Conservation (phyloP, 345 rosid genomes). For the Hibiscus tridactylites region DNA sequence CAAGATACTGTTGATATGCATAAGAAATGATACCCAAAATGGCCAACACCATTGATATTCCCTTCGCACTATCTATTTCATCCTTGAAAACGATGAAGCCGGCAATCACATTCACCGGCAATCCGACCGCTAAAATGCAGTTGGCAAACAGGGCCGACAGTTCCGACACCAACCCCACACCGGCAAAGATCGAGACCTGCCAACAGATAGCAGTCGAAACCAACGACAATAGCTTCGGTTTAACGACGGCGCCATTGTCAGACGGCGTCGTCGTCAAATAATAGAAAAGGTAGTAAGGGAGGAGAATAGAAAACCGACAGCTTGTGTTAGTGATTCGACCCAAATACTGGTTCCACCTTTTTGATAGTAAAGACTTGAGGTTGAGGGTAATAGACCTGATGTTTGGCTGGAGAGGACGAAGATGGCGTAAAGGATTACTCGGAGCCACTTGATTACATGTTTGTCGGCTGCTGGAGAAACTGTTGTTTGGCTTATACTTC, state of each 20-base stretch:
- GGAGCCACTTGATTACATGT: neutral
- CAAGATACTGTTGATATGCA: too few relatives aligned
- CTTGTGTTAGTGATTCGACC: slow-evolving; percentile 37
- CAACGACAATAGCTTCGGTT: neutral
- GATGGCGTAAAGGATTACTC: slow-evolving; percentile 12
- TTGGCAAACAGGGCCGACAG: too few relatives aligned
- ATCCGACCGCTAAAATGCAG: too few relatives aligned
- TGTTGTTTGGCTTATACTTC: too few relatives aligned
- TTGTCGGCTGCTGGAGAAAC: too few relatives aligned
- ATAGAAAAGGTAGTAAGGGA: slow-evolving; percentile 27
- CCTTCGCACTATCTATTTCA: too few relatives aligned
- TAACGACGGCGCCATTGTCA: neutral
- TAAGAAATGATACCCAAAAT: too few relatives aligned
- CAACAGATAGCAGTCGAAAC: slow-evolving; percentile 24
- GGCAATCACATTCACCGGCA: too few relatives aligned
- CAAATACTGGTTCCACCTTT: slow-evolving; percentile 45
- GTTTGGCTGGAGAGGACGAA: slow-evolving; percentile 36
- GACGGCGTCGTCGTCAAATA: neutral
- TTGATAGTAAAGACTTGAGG: slow-evolving; percentile 35
- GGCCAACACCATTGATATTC: too few relatives aligned
- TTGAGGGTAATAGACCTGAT: slow-evolving; percentile 25
- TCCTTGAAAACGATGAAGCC: too few relatives aligned
- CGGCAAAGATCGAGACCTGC: slow-evolving; percentile 10
- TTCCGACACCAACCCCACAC: too few relatives aligned
- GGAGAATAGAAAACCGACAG: slow-evolving; percentile 39